Base-by-base conservation (phyloP, 345 rosid genomes). In the Cochlearia excelsa region DNA sequence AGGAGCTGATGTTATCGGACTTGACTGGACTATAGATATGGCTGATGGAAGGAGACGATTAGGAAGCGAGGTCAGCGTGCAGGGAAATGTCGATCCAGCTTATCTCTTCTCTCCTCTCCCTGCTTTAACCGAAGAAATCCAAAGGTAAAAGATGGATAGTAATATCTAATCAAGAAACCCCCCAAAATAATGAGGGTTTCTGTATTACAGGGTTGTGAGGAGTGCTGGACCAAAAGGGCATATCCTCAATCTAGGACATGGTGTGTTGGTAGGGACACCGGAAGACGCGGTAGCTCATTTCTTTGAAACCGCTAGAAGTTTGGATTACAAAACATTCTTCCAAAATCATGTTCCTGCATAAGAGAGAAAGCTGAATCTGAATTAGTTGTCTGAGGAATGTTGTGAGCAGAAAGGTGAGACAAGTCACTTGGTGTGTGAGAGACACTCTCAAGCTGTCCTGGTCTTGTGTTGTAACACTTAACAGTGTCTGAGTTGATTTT, bases 21-120 rank as follows among this genome's bases (percentile, higher is more conserved):
- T 92, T 63, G 98, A 92, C 80, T 88, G 95, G 98, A 88, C 93
- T 35, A 88, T 92, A 41, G 98, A 86, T 74, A 82, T 92, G 93
- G 90, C 83, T 35, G 95, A 86, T 77, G 96, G 93, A 63, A 80
- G 95, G 78, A 80, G 81, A 57, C 74, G 90, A 51, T 51, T 88
- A 54, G 92, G 98, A 41, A 74, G 67, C 3, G 84, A 51, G 23
- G 78, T 88, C 61, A 75, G 87, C 50, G 83, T 92, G 8, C 96
- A 92, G 61, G 98, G 98, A 53, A 86, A 88, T 63, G 95, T 88
- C 11, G 98, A 88, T 54, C 98, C 96, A 54, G 89, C 95, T 46
- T 86, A 10, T 75, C 59, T 92, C 26, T 88, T 92, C 78, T 81
- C 86, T 50, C 77, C 95, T 9, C 89, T 84, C 58, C 83, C 86